Percentiles rank a stretch among this genome's conserved stretches.
These are phyloP conservation scores for Eucalyptus brandiana DNA, from an alignment of 345 rosid genomes.

Conservation along the genomic window DNA sequence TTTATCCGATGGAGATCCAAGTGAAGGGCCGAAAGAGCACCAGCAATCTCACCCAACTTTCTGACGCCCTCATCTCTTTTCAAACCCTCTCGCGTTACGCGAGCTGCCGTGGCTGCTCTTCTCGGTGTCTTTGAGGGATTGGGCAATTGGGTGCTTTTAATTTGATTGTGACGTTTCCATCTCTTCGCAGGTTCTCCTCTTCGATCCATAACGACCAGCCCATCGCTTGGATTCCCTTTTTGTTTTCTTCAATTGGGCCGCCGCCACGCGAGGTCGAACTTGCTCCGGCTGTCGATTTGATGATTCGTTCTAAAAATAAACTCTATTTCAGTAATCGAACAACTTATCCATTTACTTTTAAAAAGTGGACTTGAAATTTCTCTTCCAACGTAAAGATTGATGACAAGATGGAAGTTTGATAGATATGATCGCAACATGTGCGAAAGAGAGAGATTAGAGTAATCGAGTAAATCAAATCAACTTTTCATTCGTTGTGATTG, in stretches of 20 bases:
- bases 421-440: not conserved
- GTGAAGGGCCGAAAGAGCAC: conserved; percentile 36
- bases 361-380: not conserved
- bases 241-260: not conserved
- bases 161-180: not conserved
- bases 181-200: not conserved
- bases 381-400: not conserved
- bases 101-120: not conserved
- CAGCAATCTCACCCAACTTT: conserved; percentile 7
- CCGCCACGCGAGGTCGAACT: not conserved
- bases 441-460: not conserved
- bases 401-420: not conserved
- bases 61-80: conserved; percentile 6
- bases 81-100: not conserved
- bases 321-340: not conserved
- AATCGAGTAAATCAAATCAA: not conserved
- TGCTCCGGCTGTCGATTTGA: not conserved
- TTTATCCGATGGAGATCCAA: conserved; percentile 28
- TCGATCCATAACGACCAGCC: not conserved
- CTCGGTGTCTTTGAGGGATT: not conserved
- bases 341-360: not conserved
- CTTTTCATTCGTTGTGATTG: not conserved
- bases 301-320: not conserved
- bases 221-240: not conserved
- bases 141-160: not conserved